Evolutionary conservation across 2,329 filamentous ascomycete species (phyloP), one percentile per base, ranked within the genome.

Genomic region (Stenocarpella maydis): DNA sequence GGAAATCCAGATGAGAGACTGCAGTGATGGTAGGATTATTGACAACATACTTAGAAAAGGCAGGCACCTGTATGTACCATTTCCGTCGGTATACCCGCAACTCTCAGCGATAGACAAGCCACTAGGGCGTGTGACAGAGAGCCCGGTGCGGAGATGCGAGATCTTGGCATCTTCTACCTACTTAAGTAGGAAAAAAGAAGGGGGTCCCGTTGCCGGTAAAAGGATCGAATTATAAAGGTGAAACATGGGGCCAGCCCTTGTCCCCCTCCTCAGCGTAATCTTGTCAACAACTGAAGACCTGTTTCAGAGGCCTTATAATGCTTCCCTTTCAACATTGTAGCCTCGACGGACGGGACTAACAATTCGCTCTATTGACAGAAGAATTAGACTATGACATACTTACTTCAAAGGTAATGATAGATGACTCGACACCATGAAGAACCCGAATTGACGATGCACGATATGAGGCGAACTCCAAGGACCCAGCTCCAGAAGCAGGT

Each of bases 81-180:
- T 47, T 34, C 41, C 41, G 39, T 26, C 41, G 47, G 12, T 34
- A 6, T 26, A 21, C 6, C 58, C 2, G 34, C 10, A n/a, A 24
- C 15, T 10, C n/a, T 61, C 4, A 43, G 26, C 26, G 17, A 47
- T 15, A 12, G 28, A 21, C 24, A 47, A 28, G 19, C 3, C 58
- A 47, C 12, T 61, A 47, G 58, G 41, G 34, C 58, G 47, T 24
- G 41, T 34, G 39, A 31, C 26, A 17, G 41, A 61, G 58, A 61
- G 58, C 41, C 58, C 41, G 41, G 31, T 31, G 41, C 34, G n/a
- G n/a, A n/a, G n/a, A n/a, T n/a, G 19, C 4, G 34, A 9, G 1
- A 34, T 61, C 41, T 61, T 61, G 58, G 58, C 58, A 61, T 47
- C 26, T 21, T 6, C 14, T 61, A n/a, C n/a, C n/a, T n/a, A n/a